A percentile compares a stretch with the other conserved stretches of the same genome.
phyloP scores from a whole-genome alignment of 164 flowering plant genomes.

The Paratinospora sagittata region DNA sequence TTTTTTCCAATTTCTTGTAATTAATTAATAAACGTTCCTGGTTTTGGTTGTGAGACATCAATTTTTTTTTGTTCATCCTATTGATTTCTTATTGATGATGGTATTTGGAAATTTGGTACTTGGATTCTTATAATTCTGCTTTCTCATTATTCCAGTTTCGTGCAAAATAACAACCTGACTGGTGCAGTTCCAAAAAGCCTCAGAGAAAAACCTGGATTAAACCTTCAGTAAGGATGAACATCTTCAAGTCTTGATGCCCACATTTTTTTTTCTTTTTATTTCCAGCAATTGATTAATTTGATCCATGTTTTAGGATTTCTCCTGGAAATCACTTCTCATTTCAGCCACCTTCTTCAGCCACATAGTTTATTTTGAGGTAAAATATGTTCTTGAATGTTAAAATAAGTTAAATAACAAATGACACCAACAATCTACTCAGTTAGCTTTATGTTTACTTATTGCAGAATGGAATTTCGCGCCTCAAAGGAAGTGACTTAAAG shows the following conservation, averaged over 20 bases:
- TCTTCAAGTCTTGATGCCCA: background rate
- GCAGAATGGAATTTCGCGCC: background rate
- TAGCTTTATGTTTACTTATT: background rate
- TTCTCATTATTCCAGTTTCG: slow-evolving; percentile 42
- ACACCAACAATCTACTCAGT: background rate
- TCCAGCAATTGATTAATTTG: slow-evolving; percentile 12
- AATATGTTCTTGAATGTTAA: background rate
- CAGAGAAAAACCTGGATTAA: slow-evolving; percentile 44
- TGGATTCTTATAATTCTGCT: background rate
- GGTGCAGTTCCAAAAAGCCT: slow-evolving; percentile 68
- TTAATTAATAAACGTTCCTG: background rate
- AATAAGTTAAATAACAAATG: background rate
- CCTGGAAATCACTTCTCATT: slow-evolving; percentile 56
- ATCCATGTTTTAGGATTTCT: slow-evolving; percentile 39
- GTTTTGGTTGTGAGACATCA: background rate
- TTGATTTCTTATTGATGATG: background rate
- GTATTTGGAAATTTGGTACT: background rate
- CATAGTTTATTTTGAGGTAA: slow-evolving; percentile 8
- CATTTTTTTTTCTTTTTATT: slow-evolving; percentile 3
- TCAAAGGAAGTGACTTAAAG: background rate
- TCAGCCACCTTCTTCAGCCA: slow-evolving; percentile 32
- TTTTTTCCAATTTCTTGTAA: background rate
- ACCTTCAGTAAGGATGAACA: slow-evolving; percentile 43
- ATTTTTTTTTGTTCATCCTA: slow-evolving; percentile 5
- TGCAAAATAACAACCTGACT: slow-evolving; percentile 75